Evolutionary conservation across 2,329 filamentous ascomycete genomes (phyloP).

Genomic region (Pyrenophora seminiperda): DNA sequence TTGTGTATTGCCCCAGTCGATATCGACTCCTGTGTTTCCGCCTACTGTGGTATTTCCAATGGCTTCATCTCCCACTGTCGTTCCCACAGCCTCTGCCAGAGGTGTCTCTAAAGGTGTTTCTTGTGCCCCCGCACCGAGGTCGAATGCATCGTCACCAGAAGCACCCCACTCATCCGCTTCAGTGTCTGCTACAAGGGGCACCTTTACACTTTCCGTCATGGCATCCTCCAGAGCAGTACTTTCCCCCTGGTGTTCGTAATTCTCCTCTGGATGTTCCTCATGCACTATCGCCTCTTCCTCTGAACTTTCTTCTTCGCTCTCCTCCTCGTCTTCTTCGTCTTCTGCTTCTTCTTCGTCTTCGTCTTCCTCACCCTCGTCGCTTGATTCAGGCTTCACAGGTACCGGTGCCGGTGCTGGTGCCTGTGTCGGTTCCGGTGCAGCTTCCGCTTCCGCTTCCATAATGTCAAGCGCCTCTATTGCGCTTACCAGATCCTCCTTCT

Average conservation of each 20-base stretch:
- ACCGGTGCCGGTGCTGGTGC: no score
- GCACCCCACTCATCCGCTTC: conserved; percentile 46
- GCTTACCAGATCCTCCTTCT: conserved; percentile 20
- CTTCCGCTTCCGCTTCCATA: conserved; percentile 1
- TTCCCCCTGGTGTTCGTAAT: conserved; percentile 57
- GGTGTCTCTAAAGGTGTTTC: conserved; percentile 31
- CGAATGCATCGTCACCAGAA: conserved; percentile 38
- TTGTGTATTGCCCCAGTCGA: conserved; percentile 44
- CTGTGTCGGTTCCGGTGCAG: background rate
- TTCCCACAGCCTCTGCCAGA: conserved; percentile 35
- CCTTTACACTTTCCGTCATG: conserved; percentile 50
- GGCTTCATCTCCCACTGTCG: conserved; percentile 39
- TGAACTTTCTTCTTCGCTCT: conserved; percentile 42
- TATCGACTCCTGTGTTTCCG: conserved; percentile 36
- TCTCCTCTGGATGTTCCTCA: conserved; percentile 34
- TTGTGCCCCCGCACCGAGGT: conserved; percentile 35
- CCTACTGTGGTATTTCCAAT: conserved; percentile 39
- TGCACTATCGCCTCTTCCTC: conserved; percentile 14
- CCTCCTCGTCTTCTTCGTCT: conserved; percentile 26
- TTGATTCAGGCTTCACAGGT: conserved; percentile 4
- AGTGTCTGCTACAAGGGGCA: conserved; percentile 50
- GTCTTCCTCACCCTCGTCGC: conserved; percentile 20
- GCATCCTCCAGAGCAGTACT: conserved; percentile 53
- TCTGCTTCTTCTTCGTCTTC: conserved; percentile 45
- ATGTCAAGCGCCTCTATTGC: conserved; percentile 30